These are phyloP conservation scores for Pseudopithomyces chartarum DNA, from an alignment of 2,329 filamentous ascomycete species.

Conservation along the genomic window DNA sequence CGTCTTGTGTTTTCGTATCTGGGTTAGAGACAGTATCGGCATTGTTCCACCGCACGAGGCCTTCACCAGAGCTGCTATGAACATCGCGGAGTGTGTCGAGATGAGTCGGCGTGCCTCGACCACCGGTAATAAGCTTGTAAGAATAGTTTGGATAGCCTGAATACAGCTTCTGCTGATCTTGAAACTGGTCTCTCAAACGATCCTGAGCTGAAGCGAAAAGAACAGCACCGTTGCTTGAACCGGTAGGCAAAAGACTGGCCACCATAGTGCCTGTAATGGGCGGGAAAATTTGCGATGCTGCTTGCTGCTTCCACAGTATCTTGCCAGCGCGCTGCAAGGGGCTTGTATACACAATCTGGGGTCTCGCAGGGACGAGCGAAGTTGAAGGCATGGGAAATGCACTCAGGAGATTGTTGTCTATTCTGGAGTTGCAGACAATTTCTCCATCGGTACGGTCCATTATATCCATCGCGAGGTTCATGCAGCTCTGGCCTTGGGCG, in stretches of 20 bases:
- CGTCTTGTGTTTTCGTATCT: conserved; percentile 10
- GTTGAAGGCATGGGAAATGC: conserved; percentile 5
- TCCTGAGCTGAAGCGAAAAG: conserved; percentile 4
- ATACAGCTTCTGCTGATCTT: conserved; percentile 16
- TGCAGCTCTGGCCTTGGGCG: conserved; percentile 50
- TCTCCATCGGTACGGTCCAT: conserved; percentile 19
- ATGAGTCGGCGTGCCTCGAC: conserved; percentile 12
- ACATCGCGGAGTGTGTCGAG: conserved; percentile 8
- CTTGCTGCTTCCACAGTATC: conserved; percentile 27
- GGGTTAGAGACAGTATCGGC: conserved; percentile 17
- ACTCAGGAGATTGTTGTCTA: conserved; percentile 15
- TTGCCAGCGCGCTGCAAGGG: conserved; percentile 38
- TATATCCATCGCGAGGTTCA: conserved; percentile 26
- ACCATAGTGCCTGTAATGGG: not conserved
- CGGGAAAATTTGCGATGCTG: not conserved
- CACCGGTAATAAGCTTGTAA: conserved; percentile 28
- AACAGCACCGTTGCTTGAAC: not conserved
- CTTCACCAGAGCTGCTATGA: conserved; percentile 17
- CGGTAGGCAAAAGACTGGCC: not conserved
- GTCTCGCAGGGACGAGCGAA: conserved; percentile 24
- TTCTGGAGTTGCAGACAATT: conserved; percentile 12
- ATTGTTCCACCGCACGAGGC: conserved; percentile 6
- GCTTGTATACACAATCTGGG: conserved; percentile 35
- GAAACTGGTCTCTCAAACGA: conserved; percentile 5
- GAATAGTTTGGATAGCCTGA: conserved; percentile 44